Evolutionary conservation across 768 basidiomycete genomes (phyloP).

Genomic region (Flagelloscypha sp.): DNA sequence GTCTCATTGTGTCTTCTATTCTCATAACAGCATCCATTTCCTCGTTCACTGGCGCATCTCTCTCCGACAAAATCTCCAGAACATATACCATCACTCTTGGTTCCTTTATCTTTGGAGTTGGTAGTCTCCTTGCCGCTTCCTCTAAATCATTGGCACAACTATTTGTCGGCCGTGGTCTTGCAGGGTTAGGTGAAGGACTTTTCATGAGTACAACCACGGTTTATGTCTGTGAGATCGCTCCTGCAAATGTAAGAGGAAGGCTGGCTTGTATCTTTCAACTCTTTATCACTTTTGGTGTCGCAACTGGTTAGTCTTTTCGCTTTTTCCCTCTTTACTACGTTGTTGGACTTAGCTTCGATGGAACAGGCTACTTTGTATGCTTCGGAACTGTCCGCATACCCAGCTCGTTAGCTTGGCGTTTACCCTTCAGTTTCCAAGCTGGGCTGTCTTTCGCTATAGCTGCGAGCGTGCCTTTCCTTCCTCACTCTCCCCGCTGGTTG

Average conservation of each 20-base stretch:
- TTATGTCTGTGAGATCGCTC: constrained; percentile 35
- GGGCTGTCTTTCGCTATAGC: constrained; percentile 21
- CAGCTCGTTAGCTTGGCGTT: constrained; percentile 27
- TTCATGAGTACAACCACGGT: constrained; percentile 34
- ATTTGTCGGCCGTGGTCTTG: constrained; percentile 35
- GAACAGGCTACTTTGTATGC: constrained; percentile 29
- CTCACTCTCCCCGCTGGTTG: constrained; percentile 36
- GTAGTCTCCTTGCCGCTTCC: constrained; percentile 30
- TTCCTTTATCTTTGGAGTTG: constrained; percentile 31
- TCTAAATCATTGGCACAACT: constrained; percentile 27
- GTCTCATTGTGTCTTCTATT: constrained; percentile 35
- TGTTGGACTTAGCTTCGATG: no score
- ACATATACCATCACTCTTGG: constrained; percentile 37
- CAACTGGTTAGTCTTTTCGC: constrained; percentile 17
- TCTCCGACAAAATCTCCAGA: constrained; percentile 39
- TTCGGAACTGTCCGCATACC: constrained; percentile 26
- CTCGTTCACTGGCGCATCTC: constrained; percentile 30
- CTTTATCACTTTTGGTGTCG: constrained; percentile 34
- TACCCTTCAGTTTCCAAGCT: constrained; percentile 28
- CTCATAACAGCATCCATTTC: constrained; percentile 33
- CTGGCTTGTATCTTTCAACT: constrained; percentile 34
- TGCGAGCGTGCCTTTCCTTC: constrained; percentile 21
- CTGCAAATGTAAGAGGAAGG: constrained; percentile 30
- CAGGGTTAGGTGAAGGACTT: constrained; percentile 39
- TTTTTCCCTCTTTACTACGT: not conserved